Evolutionary conservation across 129 eudicot genomes (phyloP).

Genomic region (Helianthus annuus): DNA sequence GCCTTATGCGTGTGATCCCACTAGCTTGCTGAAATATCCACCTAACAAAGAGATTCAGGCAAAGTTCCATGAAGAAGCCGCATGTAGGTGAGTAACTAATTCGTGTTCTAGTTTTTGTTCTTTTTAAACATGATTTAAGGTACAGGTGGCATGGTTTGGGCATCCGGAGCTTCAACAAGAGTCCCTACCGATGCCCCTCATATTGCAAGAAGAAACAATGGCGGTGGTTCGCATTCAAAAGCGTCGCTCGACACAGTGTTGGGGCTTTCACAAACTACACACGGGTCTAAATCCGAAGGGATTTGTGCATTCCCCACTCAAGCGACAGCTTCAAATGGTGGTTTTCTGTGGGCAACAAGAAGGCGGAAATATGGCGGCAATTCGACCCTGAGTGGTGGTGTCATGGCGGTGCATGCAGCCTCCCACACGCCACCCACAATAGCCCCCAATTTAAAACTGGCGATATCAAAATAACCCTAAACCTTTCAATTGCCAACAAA

Average conservation of each 20-base stretch:
- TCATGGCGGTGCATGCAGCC: slow-evolving; percentile 16
- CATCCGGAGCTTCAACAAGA: slow-evolving; percentile 46
- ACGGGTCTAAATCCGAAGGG: slow-evolving; percentile 48
- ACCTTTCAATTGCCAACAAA: too few species aligned
- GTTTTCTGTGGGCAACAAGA: slow-evolving; percentile 60
- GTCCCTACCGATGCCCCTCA: slow-evolving; percentile 40
- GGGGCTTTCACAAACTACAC: slow-evolving; percentile 49
- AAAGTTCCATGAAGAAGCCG: slow-evolving; percentile 53
- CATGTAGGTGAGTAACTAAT: slow-evolving; percentile 46
- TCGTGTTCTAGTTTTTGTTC: slow-evolving; percentile 1
- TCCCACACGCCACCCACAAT: neutral
- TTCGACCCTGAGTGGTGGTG: slow-evolving; percentile 23
- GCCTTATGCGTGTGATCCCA: slow-evolving; percentile 77
- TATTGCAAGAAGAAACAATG: slow-evolving; percentile 32
- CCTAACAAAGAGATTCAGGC: slow-evolving; percentile 85
- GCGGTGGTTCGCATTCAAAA: slow-evolving; percentile 27
- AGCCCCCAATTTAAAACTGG: too few species aligned
- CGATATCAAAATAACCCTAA: too few species aligned
- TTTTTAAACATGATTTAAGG: slow-evolving; percentile 6
- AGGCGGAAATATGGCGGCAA: slow-evolving; percentile 39
- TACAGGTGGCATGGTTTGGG: slow-evolving; percentile 35
- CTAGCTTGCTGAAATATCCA: slow-evolving; percentile 79
- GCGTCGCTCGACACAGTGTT: slow-evolving; percentile 42
- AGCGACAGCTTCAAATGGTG: slow-evolving; percentile 49
- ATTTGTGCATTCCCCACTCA: slow-evolving; percentile 44